These are phyloP conservation scores for Metschnikowia kunwiensis DNA, from an alignment of 805 yeast genomes.

Conservation along the genomic window DNA sequence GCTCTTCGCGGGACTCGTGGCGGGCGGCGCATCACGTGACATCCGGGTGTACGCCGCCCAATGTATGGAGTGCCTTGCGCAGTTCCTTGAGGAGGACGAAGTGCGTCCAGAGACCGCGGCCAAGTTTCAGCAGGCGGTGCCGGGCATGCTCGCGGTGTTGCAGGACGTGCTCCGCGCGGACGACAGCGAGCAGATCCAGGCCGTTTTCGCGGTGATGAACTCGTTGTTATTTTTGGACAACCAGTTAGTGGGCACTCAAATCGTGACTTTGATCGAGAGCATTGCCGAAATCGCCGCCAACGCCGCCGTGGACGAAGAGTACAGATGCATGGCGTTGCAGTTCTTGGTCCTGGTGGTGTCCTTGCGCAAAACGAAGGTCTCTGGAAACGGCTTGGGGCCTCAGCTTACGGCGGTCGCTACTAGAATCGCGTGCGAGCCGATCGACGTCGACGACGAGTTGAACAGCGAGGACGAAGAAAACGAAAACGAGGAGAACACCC, in stretches of 20 bases:
- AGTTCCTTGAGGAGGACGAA: slow-evolving; percentile 60
- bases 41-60: slow-evolving; percentile 80
- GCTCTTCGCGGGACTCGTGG: slow-evolving; percentile 66
- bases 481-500: slow-evolving; percentile 87
- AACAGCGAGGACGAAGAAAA: slow-evolving; percentile 83
- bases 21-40: slow-evolving; percentile 58
- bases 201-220: slow-evolving; percentile 81
- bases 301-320: slow-evolving; percentile 68
- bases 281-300: slow-evolving; percentile 74
- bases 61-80: slow-evolving; percentile 71
- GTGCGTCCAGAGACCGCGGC: slow-evolving; percentile 44
- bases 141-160: slow-evolving; percentile 77
- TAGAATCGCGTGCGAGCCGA: slow-evolving; percentile 71
- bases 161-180: slow-evolving; percentile 66
- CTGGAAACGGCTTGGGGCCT: slow-evolving; percentile 80
- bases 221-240: slow-evolving; percentile 74
- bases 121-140: slow-evolving; percentile 64
- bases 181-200: slow-evolving; percentile 69
- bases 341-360: slow-evolving; percentile 77
- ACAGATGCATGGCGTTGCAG: slow-evolving; percentile 77
- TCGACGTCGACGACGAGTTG: slow-evolving; percentile 72
- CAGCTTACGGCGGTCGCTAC: slow-evolving; percentile 70
- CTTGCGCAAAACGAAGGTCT: slow-evolving; percentile 76
- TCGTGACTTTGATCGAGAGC: slow-evolving; percentile 65
- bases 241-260: slow-evolving; percentile 71